Evolutionary conservation across 2,329 filamentous ascomycete genomes (phyloP), one percentile per base, ranked within the genome.

Genomic region (Pyrenophora tritici-repentis): DNA sequence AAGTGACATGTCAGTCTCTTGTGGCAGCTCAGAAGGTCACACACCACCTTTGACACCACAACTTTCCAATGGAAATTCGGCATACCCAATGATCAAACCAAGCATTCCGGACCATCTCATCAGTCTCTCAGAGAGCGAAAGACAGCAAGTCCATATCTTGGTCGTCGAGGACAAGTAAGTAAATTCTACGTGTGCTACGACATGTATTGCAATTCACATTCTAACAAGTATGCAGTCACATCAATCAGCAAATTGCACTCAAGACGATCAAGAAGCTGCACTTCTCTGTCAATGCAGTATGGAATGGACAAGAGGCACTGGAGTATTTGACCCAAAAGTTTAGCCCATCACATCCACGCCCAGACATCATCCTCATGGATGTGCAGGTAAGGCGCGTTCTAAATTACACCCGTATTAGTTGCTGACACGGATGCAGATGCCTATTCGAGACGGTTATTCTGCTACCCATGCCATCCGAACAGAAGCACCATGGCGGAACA

Each of bases 91-190:
- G 5, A 33, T 60, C 1, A 61, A 65, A 12, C 57, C 61, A 18
- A 61, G 40, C 41, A 70, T 67, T 29, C 66, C 57, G 13, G 68
- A 67, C 36, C 62, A 62, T 41, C 50, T 69, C 20, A 66, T 80
- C 38, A 81, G 81, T 14, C 66, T 89, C 1, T 74, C 81, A 3
- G 73, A 77, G 13, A 71, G 78, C 2, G 86, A 89, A 47, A 80
- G 89, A 47, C 77, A 82, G 46, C 81, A 83, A 32, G 79, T 86
- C 5, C 83, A 89, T 40, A 78, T 93, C n/a, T 74, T 93, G 16
- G 84, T 94, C 1, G 89, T 92, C 2, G 90, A 93, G 73, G 90
- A 93, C 67, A 91, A 92, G 83, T 85, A 76, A 78, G 83, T 78
- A 9, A 13, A 20, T 16, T 12, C 20, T 18, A 10, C 31, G 5